Evolutionary conservation across 208 protist genomes (phyloP).

Genomic region (Leishmania mexicana): DNA sequence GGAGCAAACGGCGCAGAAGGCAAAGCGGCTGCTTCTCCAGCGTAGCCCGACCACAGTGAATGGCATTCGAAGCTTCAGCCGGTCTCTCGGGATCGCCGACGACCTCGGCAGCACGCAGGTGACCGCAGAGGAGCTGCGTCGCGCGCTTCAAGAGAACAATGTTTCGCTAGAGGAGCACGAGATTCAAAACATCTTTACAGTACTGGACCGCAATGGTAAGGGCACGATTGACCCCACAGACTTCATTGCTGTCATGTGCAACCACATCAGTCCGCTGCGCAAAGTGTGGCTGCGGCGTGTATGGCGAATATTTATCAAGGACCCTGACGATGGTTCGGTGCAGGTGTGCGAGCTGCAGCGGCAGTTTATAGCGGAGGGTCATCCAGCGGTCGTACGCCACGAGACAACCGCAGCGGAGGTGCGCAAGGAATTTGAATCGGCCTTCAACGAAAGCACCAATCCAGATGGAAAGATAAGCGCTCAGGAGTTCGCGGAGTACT

Average conservation of each 20-base stretch:
- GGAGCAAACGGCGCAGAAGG: constrained; percentile 30
- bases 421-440: constrained; percentile 49
- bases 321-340: constrained; percentile 36
- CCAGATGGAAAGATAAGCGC: constrained; percentile 69
- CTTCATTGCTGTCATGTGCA: constrained; percentile 70
- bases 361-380: constrained; percentile 45
- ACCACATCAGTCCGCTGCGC: constrained; percentile 51
- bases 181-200: constrained; percentile 50
- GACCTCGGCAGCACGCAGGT: constrained; percentile 56
- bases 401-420: constrained; percentile 44
- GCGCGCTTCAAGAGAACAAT: constrained; percentile 43
- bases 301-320: constrained; percentile 58
- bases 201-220: constrained; percentile 63
- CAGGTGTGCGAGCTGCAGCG: constrained; percentile 44
- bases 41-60: constrained; percentile 49
- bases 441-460: constrained; percentile 86
- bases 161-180: constrained; percentile 61
- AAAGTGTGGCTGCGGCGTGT: constrained; percentile 64
- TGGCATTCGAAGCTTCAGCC: constrained; percentile 78
- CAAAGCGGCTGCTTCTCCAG: constrained; percentile 60
- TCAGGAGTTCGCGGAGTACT: constrained; percentile 90
- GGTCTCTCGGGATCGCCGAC: constrained; percentile 64
- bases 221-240: constrained; percentile 67
- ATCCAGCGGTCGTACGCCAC: constrained; percentile 65
- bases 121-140: constrained; percentile 38